Percentiles rank a stretch among this genome's conserved stretches.
Conservation (phyloP, 345 rosid species). For the Eucalyptus cladocalyx region DNA sequence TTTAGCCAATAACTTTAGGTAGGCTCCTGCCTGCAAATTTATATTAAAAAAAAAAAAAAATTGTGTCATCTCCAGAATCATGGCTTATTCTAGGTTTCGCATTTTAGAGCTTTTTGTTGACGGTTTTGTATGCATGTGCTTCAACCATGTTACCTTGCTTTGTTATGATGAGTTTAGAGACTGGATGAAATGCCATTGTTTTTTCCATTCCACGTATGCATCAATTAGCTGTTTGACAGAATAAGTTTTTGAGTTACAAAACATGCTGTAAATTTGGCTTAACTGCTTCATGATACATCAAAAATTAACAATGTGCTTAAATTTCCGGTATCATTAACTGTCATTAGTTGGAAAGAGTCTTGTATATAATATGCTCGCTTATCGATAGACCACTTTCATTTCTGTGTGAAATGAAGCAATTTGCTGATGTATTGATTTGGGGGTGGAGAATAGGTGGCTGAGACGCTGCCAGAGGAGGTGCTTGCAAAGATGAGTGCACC, state of each 20-base stretch:
- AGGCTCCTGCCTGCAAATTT: not conserved
- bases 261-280: not conserved
- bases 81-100: not conserved
- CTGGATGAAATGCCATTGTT: not conserved
- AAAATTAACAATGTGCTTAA: not conserved
- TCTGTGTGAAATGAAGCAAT: not conserved
- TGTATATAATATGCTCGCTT: not conserved
- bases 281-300: not conserved
- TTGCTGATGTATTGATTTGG: not conserved
- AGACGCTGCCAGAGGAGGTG: slow-evolving; percentile 77
- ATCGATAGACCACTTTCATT: not conserved
- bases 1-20: not conserved
- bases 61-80: not conserved
- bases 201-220: not conserved
- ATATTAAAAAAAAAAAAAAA: not conserved
- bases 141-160: not conserved
- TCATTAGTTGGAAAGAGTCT: not conserved
- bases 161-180: not conserved
- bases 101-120: not conserved
- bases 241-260: not conserved
- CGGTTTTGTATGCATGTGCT: not conserved
- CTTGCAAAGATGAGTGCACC: slow-evolving; percentile 90
- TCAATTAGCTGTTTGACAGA: not conserved
- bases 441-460: slow-evolving; percentile 49
- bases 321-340: not conserved